Conservation (phyloP, 495 filamentous ascomycete species). For the Sordaria brevicollis region DNA sequence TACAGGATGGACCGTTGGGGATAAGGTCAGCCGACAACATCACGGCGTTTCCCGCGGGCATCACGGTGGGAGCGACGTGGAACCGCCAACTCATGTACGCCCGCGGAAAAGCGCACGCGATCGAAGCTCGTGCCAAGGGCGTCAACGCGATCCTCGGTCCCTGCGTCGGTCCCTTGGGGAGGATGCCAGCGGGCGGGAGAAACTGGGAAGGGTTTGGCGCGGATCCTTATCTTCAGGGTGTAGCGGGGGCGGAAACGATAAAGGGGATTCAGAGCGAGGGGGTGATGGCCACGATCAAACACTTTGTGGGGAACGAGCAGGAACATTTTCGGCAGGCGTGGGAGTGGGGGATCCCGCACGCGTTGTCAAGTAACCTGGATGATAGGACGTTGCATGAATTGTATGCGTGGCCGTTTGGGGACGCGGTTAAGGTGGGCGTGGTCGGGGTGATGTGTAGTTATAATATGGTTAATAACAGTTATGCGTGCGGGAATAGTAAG, state of each 20-base stretch:
- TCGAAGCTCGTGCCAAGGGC: slow-evolving; percentile 61
- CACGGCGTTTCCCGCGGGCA: slow-evolving; percentile 58
- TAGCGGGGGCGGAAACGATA: slow-evolving; percentile 54
- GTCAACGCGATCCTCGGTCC: slow-evolving; percentile 63
- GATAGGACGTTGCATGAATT: slow-evolving; percentile 75
- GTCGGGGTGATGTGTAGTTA: slow-evolving; percentile 83
- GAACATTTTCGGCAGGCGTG: slow-evolving; percentile 65
- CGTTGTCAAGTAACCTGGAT: slow-evolving; percentile 71
- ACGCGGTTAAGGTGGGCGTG: slow-evolving; percentile 78
- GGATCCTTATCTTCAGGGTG: slow-evolving; percentile 63
- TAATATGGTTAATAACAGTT: slow-evolving; percentile 84
- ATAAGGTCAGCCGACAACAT: slow-evolving; percentile 52
- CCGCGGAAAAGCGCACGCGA: slow-evolving; percentile 55
- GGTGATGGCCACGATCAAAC: slow-evolving; percentile 63
- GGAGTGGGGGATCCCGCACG: slow-evolving; percentile 71
- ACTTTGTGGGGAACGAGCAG: slow-evolving; percentile 67
- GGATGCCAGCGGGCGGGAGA: slow-evolving; percentile 61
- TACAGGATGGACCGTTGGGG: slow-evolving; percentile 78
- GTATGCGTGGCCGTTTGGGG: slow-evolving; percentile 85
- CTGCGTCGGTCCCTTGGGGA: slow-evolving; percentile 56
- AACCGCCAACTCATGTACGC: slow-evolving; percentile 55
- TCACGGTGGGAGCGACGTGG: slow-evolving; percentile 55
- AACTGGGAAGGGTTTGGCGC: slow-evolving; percentile 73
- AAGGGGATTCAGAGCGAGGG: slow-evolving; percentile 65
- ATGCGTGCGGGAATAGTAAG: slow-evolving; percentile 87